Base-by-base conservation (phyloP, 148 eudicot genomes). In the Chenopodium quinoa region DNA sequence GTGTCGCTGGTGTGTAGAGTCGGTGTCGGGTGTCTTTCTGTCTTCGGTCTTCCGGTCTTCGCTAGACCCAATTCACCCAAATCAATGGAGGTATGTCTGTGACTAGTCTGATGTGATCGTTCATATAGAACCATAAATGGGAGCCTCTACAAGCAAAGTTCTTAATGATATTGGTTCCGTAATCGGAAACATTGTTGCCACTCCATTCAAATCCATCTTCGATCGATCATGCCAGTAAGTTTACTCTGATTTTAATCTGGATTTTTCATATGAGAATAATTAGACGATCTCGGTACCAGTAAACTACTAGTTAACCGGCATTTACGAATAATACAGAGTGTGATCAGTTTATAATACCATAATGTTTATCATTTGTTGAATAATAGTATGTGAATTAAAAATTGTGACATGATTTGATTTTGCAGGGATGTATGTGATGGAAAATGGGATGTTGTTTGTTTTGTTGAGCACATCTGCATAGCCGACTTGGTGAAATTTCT, bases 181-280 rank as follows among this genome's bases (percentile, higher is more conserved):
- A 29, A 73, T 89, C 6, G 91, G 80, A 34, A 83, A 79, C 48
- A 86, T 84, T 14, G 31, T 88, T 16, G 81, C 66, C 23, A 86
- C 87, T 71, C 89, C 89, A 4, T 54, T 85, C 44, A 88, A 88
- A 86, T 56, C 86, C 48, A 50, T 88, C 23, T 83, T 88, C 56
- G 82, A 84, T 19, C 84, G 85, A 52, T 88, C 90, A 17, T 89
- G 91, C 86, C 37, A 85, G 91, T 89, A 89, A 73, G 87, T 58
- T 13, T 56, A 16, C 62, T 56, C 22, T 13, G 27, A 27, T 27
- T 27, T 27, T 27, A 27, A 27, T 27, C 27, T 27, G 27, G 27
- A 27, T 27, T 27, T 0, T 27, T 27, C 27, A 27, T 27, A 27
- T 27, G 27, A 27, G 25, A 23, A 23, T 0, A 27, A 27, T 27